phyloP scores from a whole-genome alignment of 2,329 filamentous ascomycete species.

The Ilyonectria mors-panacis region DNA sequence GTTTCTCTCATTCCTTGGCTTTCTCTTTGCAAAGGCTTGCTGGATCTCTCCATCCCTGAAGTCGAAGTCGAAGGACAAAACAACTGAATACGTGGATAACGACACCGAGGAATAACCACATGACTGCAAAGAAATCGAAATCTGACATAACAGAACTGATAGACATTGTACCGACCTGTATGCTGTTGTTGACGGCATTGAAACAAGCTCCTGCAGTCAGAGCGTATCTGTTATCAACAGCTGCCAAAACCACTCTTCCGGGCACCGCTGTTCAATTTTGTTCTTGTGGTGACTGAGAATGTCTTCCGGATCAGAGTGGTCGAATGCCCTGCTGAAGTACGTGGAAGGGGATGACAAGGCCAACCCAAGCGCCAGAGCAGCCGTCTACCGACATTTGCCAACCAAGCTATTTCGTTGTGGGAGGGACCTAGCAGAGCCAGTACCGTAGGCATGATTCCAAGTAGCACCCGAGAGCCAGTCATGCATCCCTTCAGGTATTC shows the following conservation, averaged over 20 bases:
- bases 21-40: too few relatives aligned
- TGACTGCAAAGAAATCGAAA: constrained; percentile 6
- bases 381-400: constrained; percentile 16
- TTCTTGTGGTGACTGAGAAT: constrained; percentile 12
- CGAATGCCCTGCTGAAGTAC: constrained; percentile 26
- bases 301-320: constrained; percentile 18
- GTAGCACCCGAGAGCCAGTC: constrained; percentile 23
- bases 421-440: constrained; percentile 19
- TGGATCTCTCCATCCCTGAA: constrained; percentile 14
- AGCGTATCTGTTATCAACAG: constrained; percentile 10
- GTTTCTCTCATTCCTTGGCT: background rate
- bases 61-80: constrained; percentile 15
- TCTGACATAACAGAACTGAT: constrained; percentile 21
- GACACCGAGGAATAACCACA: constrained; percentile 9
- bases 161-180: background rate
- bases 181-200: constrained; percentile 16
- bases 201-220: background rate
- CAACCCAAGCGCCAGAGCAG: constrained; percentile 16
- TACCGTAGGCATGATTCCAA: constrained; percentile 27
- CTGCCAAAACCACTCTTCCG: background rate
- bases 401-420: constrained; percentile 18
- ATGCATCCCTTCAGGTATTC: constrained; percentile 22
- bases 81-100: constrained; percentile 12
- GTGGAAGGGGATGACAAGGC: constrained; percentile 21
- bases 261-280: background rate